phyloP scores from a whole-genome alignment of 306 rosid genomes.

The Canavalia gladiata region DNA sequence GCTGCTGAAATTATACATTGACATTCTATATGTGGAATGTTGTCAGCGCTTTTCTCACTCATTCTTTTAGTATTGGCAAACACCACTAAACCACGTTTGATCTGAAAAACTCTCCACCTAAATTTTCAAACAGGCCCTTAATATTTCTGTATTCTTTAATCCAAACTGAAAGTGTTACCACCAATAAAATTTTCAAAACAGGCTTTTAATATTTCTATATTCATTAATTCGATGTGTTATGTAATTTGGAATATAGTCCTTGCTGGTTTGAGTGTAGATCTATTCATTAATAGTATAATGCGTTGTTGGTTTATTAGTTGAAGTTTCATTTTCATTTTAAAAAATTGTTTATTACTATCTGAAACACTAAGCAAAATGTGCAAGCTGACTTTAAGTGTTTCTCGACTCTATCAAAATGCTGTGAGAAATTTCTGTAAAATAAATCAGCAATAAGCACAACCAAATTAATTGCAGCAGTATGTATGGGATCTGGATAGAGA shows the following conservation, averaged over 20 bases:
- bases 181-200: neutral
- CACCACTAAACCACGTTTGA: neutral
- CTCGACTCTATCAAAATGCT: constrained; percentile 9
- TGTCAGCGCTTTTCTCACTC: neutral
- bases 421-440: constrained; percentile 11
- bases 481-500: constrained; percentile 13
- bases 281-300: constrained; percentile 3
- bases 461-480: constrained; percentile 31
- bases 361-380: constrained; percentile 24
- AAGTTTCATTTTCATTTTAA: neutral
- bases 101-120: neutral
- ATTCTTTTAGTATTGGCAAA: neutral
- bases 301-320: constrained; percentile 16
- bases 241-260: neutral
- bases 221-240: neutral
- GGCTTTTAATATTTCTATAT: constrained; percentile 4
- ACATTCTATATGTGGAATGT: neutral
- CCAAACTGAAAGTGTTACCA: neutral
- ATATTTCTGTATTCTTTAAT: neutral
- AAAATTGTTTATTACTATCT: constrained; percentile 5
- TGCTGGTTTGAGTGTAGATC: neutral
- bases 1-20: constrained; percentile 2
- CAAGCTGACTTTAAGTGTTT: neutral
- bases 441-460: constrained; percentile 9
- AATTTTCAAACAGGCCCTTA: constrained; percentile 5